These are phyloP conservation scores for Corymbia calophylla DNA, from an alignment of 441 rosid genomes.

Conservation along the genomic window DNA sequence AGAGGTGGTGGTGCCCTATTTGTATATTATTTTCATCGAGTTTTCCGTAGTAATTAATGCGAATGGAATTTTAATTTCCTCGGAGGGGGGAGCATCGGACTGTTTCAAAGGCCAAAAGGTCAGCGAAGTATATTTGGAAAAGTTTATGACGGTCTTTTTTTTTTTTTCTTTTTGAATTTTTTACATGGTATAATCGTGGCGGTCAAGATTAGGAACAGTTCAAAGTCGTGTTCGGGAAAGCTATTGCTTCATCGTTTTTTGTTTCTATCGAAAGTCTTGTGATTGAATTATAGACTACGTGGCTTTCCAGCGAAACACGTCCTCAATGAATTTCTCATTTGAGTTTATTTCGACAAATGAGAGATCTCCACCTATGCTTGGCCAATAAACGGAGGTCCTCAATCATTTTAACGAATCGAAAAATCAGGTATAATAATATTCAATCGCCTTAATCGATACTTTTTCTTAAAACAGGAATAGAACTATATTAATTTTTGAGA, in stretches of 20 bases:
- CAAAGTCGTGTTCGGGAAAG: background rate
- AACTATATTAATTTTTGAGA: background rate
- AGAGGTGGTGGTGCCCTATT: background rate
- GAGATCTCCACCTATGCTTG: background rate
- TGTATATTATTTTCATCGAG: background rate
- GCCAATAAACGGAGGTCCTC: background rate
- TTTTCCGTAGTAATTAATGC: background rate
- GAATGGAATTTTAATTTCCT: background rate
- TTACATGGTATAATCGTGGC: background rate
- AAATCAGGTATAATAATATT: background rate
- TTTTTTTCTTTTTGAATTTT: background rate
- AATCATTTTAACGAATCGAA: background rate
- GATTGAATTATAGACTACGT: no score
- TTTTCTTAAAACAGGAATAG: background rate
- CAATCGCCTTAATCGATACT: background rate
- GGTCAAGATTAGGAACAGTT: background rate
- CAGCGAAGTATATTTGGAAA: background rate
- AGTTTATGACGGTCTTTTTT: background rate
- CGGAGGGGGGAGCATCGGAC: background rate
- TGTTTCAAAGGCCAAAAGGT: background rate
- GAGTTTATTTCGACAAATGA: background rate
- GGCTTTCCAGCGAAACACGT: background rate
- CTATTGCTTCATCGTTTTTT: background rate
- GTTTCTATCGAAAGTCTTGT: background rate
- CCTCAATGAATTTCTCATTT: background rate